phyloP scores from a whole-genome alignment of 176 grass and related monocot genomes.

The Carex myosuroides region DNA sequence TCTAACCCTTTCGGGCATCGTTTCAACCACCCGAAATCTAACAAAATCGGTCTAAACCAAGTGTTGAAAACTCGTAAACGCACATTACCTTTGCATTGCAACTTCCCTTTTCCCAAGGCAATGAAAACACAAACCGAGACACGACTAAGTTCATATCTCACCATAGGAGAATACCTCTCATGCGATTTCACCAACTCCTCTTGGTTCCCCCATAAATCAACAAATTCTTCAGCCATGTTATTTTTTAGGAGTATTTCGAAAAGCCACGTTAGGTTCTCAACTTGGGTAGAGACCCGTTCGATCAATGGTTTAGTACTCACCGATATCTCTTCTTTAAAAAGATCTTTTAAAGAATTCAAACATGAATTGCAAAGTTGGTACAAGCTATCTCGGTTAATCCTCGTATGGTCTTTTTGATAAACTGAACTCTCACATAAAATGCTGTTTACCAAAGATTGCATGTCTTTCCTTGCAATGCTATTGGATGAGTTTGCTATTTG shows the following conservation, averaged over 20 bases:
- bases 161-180: conserved; percentile 51
- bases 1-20: conserved; percentile 79
- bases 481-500: conserved; percentile 54
- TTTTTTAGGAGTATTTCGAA: conserved; percentile 67
- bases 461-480: conserved; percentile 67
- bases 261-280: conserved; percentile 80
- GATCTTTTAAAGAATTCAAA: conserved; percentile 39
- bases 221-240: conserved; percentile 79
- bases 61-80: conserved; percentile 41
- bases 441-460: conserved; percentile 73
- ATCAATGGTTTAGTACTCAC: conserved; percentile 46
- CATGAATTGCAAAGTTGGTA: conserved; percentile 65
- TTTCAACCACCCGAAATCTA: conserved; percentile 79
- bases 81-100: conserved; percentile 54
- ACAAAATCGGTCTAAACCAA: conserved; percentile 68
- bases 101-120: conserved; percentile 53
- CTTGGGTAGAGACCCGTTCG: conserved; percentile 56
- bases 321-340: conserved; percentile 37
- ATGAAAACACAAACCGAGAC: conserved; percentile 70
- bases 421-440: conserved; percentile 78
- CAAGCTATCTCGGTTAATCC: conserved; percentile 51
- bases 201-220: conserved; percentile 71
- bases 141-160: conserved; percentile 81
- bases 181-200: conserved; percentile 55
- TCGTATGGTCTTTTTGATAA: conserved; percentile 66